Percentiles rank a stretch among this genome's conserved stretches.
phyloP scores from a whole-genome alignment of 2,329 filamentous ascomycete genomes.

The Nectriaceae sp. region DNA sequence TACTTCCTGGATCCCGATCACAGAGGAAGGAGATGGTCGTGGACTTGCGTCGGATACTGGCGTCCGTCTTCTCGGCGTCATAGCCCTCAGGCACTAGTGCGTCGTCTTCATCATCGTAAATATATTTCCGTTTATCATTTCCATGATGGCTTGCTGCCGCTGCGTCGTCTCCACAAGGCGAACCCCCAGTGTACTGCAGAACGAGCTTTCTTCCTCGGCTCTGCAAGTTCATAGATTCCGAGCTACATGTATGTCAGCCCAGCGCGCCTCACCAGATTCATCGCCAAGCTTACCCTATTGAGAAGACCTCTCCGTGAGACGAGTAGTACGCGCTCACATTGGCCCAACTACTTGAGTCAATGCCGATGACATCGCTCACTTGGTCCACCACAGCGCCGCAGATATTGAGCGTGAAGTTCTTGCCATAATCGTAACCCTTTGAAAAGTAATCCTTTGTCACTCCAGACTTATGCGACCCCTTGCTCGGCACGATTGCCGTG shows the following conservation, averaged over 20 bases:
- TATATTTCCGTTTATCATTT: background rate
- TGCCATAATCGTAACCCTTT: constrained; percentile 73
- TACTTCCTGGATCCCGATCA: constrained; percentile 74
- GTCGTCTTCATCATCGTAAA: constrained; percentile 34
- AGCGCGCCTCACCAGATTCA: constrained; percentile 3
- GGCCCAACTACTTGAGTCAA: constrained; percentile 62
- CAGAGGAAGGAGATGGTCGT: constrained; percentile 92
- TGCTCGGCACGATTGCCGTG: constrained; percentile 46
- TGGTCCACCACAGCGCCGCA: constrained; percentile 74
- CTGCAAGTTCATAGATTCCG: constrained; percentile 52
- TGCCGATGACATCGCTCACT: constrained; percentile 62
- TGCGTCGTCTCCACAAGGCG: constrained; percentile 61
- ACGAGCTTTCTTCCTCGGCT: constrained; percentile 74
- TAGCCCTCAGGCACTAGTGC: constrained; percentile 22
- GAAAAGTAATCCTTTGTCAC: constrained; percentile 59
- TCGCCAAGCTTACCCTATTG: constrained; percentile 64
- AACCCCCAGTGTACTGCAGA: constrained; percentile 75
- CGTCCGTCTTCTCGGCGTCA: constrained; percentile 31
- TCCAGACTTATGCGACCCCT: constrained; percentile 42
- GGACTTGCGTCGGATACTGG: constrained; percentile 62
- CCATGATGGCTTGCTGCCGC: background rate
- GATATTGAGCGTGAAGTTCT: constrained; percentile 84
- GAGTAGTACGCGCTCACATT: constrained; percentile 82
- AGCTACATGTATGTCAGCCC: constrained; percentile 27
- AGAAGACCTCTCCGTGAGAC: constrained; percentile 65